These are phyloP conservation scores for Neonectria sp. DNA, from an alignment of 2,329 filamentous ascomycete species.

Conservation along the genomic window DNA sequence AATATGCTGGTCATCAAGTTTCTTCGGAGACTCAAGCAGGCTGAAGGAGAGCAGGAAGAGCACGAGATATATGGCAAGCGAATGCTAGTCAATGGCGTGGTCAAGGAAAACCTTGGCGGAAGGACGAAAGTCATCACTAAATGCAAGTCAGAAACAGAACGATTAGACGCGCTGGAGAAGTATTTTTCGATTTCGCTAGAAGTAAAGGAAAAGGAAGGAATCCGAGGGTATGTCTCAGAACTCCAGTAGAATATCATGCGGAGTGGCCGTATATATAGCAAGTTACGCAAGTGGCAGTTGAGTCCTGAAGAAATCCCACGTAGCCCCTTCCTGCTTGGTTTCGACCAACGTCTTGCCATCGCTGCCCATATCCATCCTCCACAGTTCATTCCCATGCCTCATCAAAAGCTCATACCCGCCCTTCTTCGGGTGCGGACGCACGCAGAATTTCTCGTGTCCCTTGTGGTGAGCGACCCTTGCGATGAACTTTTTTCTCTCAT, in stretches of 20 bases:
- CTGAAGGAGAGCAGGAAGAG: slow-evolving; percentile 51
- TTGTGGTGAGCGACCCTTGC: slow-evolving; percentile 44
- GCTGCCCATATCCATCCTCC: slow-evolving; percentile 45
- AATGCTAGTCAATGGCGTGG: slow-evolving; percentile 42
- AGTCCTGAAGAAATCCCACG: slow-evolving; percentile 49
- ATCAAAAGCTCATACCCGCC: slow-evolving; percentile 54
- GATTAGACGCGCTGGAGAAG: slow-evolving; percentile 61
- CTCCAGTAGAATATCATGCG: slow-evolving; percentile 1
- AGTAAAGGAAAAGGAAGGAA: slow-evolving; percentile 40
- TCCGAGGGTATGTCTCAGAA: slow-evolving; percentile 31
- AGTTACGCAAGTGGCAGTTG: slow-evolving; percentile 1
- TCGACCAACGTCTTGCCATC: slow-evolving; percentile 47
- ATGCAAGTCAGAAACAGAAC: slow-evolving; percentile 63
- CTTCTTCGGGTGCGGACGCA: slow-evolving; percentile 42
- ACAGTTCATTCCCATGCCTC: slow-evolving; percentile 45
- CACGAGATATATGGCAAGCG: slow-evolving; percentile 43
- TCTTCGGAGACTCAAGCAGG: slow-evolving; percentile 59
- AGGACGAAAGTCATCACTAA: slow-evolving; percentile 32
- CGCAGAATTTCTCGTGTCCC: slow-evolving; percentile 50
- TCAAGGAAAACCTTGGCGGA: slow-evolving; percentile 44
- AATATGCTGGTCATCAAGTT: slow-evolving; percentile 68
- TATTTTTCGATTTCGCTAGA: slow-evolving; percentile 65
- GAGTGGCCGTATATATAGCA: not conserved
- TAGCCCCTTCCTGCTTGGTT: slow-evolving; percentile 46
- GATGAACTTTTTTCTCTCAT: slow-evolving; percentile 42